Evolutionary conservation across 345 rosid genomes (phyloP).

Genomic region (Citrus cavaleriei): DNA sequence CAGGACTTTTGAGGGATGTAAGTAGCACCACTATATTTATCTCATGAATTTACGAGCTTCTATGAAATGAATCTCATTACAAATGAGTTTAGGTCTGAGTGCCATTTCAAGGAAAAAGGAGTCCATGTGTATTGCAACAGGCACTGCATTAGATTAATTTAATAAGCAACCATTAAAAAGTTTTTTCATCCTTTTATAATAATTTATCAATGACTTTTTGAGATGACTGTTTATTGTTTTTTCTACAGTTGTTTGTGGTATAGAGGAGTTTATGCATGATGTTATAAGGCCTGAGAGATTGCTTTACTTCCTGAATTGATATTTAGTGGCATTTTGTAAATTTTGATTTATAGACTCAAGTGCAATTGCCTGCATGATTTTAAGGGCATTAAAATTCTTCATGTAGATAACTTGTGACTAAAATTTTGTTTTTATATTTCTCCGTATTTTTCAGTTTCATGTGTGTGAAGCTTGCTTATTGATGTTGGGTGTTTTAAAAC

Average conservation of each 20-base stretch:
- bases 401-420: not conserved
- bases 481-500: not conserved
- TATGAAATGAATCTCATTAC: not conserved
- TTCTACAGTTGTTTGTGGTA: not conserved
- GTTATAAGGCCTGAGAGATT: not conserved
- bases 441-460: not conserved
- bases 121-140: not conserved
- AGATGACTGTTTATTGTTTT: not conserved
- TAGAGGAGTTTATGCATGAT: not conserved
- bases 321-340: not conserved
- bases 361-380: not conserved
- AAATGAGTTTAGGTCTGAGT: not conserved
- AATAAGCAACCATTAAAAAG: too few relatives aligned
- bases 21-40: not conserved
- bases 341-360: not conserved
- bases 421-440: not conserved
- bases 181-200: not conserved
- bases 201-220: too few relatives aligned
- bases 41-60: not conserved
- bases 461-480: not conserved
- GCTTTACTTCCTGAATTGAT: not conserved
- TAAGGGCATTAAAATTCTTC: not conserved
- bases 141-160: not conserved
- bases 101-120: not conserved
- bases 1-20: too few relatives aligned